Conservation (phyloP, 2,329 filamentous ascomycete species). For the Pestalotiopsis sp. region DNA sequence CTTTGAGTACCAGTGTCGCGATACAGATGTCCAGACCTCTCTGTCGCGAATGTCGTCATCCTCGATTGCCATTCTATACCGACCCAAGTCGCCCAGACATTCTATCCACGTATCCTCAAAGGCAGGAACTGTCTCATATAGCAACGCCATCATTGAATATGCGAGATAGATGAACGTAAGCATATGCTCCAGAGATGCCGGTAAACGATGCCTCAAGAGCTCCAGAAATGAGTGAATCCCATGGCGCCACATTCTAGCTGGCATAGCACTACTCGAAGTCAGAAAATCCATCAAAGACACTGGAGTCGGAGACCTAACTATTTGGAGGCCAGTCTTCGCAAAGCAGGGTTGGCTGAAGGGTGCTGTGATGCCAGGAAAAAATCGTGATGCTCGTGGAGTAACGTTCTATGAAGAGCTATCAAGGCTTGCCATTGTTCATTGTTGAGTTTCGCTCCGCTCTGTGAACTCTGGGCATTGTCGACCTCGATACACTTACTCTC, state of each 20-base stretch:
- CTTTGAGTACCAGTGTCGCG: slow-evolving; percentile 81
- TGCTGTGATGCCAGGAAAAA: slow-evolving; percentile 89
- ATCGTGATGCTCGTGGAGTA: slow-evolving; percentile 82
- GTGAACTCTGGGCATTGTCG: slow-evolving; percentile 62
- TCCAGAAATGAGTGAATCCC: slow-evolving; percentile 88
- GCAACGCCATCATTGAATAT: slow-evolving; percentile 85
- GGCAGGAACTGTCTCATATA: slow-evolving; percentile 81
- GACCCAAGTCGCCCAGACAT: slow-evolving; percentile 82
- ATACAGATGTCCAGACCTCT: slow-evolving; percentile 81
- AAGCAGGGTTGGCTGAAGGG: slow-evolving; percentile 70
- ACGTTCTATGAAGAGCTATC: slow-evolving; percentile 78
- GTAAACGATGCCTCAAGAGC: slow-evolving; percentile 73
- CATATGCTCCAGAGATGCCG: slow-evolving; percentile 84
- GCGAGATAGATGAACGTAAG: slow-evolving; percentile 85
- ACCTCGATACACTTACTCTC: slow-evolving; percentile 88
- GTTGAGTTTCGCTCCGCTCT: slow-evolving; percentile 47
- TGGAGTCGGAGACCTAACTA: slow-evolving; percentile 47
- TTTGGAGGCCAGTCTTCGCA: slow-evolving; percentile 73
- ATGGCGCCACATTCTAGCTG: slow-evolving; percentile 90
- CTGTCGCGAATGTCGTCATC: slow-evolving; percentile 75
- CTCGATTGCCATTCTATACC: slow-evolving; percentile 71
- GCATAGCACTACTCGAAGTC: slow-evolving; percentile 63
- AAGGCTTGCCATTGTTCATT: slow-evolving; percentile 83
- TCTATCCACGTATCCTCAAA: slow-evolving; percentile 95
- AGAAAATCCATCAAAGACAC: not conserved